Conservation (phyloP, 2,329 filamentous ascomycete species). For the Hypoxylon sp. region DNA sequence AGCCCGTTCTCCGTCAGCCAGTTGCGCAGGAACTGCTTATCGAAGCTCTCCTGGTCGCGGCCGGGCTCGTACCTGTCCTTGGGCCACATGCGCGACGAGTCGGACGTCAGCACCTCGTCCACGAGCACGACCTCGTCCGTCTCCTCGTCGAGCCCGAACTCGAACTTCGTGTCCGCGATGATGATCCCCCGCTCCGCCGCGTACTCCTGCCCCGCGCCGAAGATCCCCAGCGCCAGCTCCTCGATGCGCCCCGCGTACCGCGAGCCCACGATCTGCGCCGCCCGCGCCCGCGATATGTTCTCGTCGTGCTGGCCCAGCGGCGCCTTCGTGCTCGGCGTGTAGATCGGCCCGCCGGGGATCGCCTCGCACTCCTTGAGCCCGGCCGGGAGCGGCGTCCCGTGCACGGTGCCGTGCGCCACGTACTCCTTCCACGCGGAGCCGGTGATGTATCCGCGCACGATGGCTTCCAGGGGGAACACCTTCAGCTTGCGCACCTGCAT, state of each 20-base stretch:
- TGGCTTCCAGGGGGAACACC: constrained; percentile 84
- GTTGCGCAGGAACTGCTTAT: constrained; percentile 88
- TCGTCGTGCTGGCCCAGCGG: constrained; percentile 83
- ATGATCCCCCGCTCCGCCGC: constrained; percentile 78
- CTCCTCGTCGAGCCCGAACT: constrained; percentile 68
- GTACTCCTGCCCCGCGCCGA: constrained; percentile 73
- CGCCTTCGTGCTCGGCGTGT: constrained; percentile 88
- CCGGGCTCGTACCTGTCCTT: constrained; percentile 78
- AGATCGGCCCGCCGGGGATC: constrained; percentile 75
- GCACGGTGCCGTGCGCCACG: constrained; percentile 79
- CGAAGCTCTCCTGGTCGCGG: constrained; percentile 83
- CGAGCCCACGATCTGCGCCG: constrained; percentile 74
- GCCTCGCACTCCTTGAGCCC: constrained; percentile 80
- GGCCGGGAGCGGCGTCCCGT: constrained; percentile 78
- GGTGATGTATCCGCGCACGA: constrained; percentile 91
- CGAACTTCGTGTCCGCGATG: constrained; percentile 68
- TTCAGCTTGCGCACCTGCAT: constrained; percentile 84
- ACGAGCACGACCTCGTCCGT: constrained; percentile 80
- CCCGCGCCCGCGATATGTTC: constrained; percentile 83
- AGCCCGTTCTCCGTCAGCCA: constrained; percentile 82
- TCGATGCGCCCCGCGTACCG: constrained; percentile 76
- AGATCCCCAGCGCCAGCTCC: constrained; percentile 74
- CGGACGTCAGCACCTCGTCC: constrained; percentile 86
- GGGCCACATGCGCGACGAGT: constrained; percentile 90
- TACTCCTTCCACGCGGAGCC: constrained; percentile 88